Percentiles rank a stretch among this genome's conserved stretches.
phyloP scores from a whole-genome alignment of 306 rosid species.

The Carpinus fangiana region DNA sequence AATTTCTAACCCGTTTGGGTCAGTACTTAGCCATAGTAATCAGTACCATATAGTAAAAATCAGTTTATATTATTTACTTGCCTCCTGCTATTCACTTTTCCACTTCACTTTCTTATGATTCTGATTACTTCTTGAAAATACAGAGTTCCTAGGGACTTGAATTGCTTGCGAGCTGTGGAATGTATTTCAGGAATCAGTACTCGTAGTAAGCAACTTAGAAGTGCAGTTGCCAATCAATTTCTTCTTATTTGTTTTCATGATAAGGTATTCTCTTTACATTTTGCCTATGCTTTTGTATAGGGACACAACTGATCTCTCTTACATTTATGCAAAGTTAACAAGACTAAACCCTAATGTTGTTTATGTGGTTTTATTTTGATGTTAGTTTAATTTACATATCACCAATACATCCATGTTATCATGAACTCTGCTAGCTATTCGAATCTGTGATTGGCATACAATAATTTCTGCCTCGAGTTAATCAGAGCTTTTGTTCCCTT shows the following conservation, averaged over 20 bases:
- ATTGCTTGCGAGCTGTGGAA: constrained; percentile 72
- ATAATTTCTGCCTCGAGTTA: background rate
- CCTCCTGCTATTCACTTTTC: constrained; percentile 19
- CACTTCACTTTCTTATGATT: constrained; percentile 25
- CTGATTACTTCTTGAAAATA: constrained; percentile 17
- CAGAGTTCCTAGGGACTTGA: constrained; percentile 76
- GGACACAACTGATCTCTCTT: background rate
- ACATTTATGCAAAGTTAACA: background rate
- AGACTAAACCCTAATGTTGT: background rate
- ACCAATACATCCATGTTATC: background rate
- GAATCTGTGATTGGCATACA: background rate
- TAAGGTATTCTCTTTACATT: constrained; percentile 46
- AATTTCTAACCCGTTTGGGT: no score
- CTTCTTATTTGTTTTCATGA: constrained; percentile 56
- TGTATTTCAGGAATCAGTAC: constrained; percentile 59
- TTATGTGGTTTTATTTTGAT: background rate
- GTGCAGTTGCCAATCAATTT: constrained; percentile 66
- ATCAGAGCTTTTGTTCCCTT: background rate
- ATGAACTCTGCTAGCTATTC: background rate
- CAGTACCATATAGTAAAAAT: background rate
- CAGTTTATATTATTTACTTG: constrained; percentile 13
- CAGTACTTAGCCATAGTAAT: background rate
- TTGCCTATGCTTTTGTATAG: constrained; percentile 11
- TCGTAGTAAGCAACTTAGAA: constrained; percentile 70
- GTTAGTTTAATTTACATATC: background rate